Evolutionary conservation across 768 basidiomycete species (phyloP).

Genomic region (Asterophora parasitica): DNA sequence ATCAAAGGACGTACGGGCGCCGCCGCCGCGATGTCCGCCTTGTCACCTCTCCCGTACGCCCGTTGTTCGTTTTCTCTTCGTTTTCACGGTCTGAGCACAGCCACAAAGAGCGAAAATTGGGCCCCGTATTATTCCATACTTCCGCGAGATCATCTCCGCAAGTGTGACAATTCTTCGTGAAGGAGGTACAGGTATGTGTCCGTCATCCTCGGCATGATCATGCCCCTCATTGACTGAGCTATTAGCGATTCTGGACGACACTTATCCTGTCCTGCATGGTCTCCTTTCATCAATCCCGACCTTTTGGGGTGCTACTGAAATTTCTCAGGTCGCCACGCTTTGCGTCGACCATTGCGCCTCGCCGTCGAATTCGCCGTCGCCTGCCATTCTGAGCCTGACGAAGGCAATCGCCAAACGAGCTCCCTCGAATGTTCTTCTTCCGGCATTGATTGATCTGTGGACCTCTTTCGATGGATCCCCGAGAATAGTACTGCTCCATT

Average conservation of each 20-base stretch:
- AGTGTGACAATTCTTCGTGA: constrained; percentile 47
- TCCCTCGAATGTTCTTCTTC: constrained; percentile 62
- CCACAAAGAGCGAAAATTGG: constrained; percentile 63
- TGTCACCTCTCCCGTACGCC: constrained; percentile 61
- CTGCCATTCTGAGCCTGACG: constrained; percentile 41
- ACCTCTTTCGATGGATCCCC: constrained; percentile 26
- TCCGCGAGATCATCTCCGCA: constrained; percentile 64
- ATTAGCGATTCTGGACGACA: constrained; percentile 29
- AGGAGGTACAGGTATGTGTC: constrained; percentile 29
- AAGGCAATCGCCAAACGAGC: constrained; percentile 68
- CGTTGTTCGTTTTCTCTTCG: neutral
- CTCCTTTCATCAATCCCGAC: constrained; percentile 73
- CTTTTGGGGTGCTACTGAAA: constrained; percentile 69
- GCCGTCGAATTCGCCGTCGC: constrained; percentile 25
- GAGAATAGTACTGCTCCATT: constrained; percentile 28
- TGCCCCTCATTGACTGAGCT: neutral
- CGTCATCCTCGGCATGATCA: neutral
- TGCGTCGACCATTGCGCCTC: constrained; percentile 44
- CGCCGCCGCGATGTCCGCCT: constrained; percentile 43
- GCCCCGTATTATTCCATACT: constrained; percentile 83
- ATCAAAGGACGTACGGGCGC: constrained; percentile 36
- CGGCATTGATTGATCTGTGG: constrained; percentile 62
- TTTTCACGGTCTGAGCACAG: neutral
- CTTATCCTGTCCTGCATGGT: constrained; percentile 52
- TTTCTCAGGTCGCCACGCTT: constrained; percentile 50